phyloP scores from a whole-genome alignment of 768 basidiomycete species.

The Suillus luteus region DNA sequence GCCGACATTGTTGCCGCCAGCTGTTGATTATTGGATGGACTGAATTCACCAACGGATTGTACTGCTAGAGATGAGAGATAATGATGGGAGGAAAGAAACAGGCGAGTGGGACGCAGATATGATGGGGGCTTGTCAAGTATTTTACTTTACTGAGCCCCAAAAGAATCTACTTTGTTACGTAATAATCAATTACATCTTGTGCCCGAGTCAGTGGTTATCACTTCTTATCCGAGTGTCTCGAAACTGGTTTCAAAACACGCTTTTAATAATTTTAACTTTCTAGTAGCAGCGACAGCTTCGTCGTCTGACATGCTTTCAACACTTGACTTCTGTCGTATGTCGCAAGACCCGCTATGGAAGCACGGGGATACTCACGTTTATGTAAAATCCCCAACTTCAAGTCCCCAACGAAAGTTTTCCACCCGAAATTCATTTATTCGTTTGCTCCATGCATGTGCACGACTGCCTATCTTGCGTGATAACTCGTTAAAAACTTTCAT shows the following conservation, averaged over 20 bases:
- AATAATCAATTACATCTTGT: slow-evolving; percentile 14
- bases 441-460: background rate
- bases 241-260: slow-evolving; percentile 2
- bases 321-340: background rate
- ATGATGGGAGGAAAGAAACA: slow-evolving; percentile 25
- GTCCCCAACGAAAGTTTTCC: slow-evolving; percentile 9
- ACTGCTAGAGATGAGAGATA: slow-evolving; percentile 17
- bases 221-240: background rate
- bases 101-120: slow-evolving; percentile 9
- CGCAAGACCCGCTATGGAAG: background rate
- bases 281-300: background rate
- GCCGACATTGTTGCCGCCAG: slow-evolving; percentile 29
- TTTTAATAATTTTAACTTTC: too few species aligned
- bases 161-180: slow-evolving; percentile 36
- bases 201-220: background rate
- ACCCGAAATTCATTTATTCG: background rate
- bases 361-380: background rate
- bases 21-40: slow-evolving; percentile 10
- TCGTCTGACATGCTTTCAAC: background rate
- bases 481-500: background rate
- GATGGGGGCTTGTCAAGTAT: slow-evolving; percentile 19
- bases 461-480: slow-evolving; percentile 1
- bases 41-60: slow-evolving; percentile 9
- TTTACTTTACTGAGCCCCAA: slow-evolving; percentile 32
- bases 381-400: slow-evolving; percentile 14